A percentile compares a stretch with the other conserved stretches of the same genome.
Conservation (phyloP, 768 basidiomycete species). For the Mycena chlorophos region DNA sequence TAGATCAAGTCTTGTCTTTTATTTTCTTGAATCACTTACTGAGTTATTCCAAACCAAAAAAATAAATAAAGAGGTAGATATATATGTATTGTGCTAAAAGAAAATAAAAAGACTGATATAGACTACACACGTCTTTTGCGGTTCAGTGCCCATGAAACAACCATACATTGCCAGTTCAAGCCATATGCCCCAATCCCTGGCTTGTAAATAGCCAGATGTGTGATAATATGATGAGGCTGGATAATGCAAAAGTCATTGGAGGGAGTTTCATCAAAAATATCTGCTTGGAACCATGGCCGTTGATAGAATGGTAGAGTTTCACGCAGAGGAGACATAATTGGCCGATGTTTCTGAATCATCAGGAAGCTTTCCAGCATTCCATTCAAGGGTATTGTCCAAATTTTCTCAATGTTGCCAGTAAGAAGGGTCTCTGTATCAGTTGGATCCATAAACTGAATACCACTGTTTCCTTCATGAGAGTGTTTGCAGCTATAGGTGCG, state of each 20-base stretch:
- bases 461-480: conserved; percentile 25
- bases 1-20: no score
- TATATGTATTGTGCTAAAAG: no score
- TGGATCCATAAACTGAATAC: conserved; percentile 26
- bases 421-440: neutral
- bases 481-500: conserved; percentile 22
- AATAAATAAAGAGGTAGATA: no score
- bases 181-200: conserved; percentile 25
- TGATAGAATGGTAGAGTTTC: conserved; percentile 22
- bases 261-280: conserved; percentile 18
- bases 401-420: conserved; percentile 24
- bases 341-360: conserved; percentile 20
- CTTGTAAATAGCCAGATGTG: conserved; percentile 23
- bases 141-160: conserved; percentile 27
- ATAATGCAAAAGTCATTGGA: conserved; percentile 21
- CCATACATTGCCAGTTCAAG: conserved; percentile 17
- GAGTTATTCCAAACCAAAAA: no score
- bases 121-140: conserved; percentile 15
- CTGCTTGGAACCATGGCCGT: conserved; percentile 18
- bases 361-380: conserved; percentile 23
- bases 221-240: conserved; percentile 27
- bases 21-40: no score
- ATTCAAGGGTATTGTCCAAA: conserved; percentile 24
- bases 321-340: conserved; percentile 12
- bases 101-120: no score